phyloP scores from a whole-genome alignment of 2,329 filamentous ascomycete genomes.

The Pestalotiopsis sp. region DNA sequence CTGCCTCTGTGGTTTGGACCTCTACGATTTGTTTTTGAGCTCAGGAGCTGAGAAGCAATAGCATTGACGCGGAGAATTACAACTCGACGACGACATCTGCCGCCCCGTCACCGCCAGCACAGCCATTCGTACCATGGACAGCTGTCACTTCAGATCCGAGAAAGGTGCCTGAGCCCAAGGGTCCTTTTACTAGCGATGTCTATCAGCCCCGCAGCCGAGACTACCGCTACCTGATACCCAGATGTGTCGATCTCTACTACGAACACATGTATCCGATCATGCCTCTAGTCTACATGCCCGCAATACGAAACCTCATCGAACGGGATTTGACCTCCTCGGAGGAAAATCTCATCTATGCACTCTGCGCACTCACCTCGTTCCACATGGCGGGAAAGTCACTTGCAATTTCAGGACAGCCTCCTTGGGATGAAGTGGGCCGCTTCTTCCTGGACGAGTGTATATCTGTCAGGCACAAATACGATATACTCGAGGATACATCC shows the following conservation, averaged over 20 bases:
- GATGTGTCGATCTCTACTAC: constrained; percentile 64
- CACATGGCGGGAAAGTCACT: constrained; percentile 51
- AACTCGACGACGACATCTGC: constrained; percentile 16
- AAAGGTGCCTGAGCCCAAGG: constrained; percentile 36
- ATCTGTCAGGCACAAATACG: constrained; percentile 55
- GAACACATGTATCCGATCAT: constrained; percentile 66
- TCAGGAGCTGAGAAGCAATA: neutral
- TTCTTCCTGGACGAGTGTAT: constrained; percentile 62
- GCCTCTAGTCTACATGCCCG: constrained; percentile 62
- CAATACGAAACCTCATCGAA: constrained; percentile 51
- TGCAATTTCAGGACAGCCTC: constrained; percentile 37
- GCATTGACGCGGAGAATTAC: constrained; percentile 14
- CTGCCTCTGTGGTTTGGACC: neutral
- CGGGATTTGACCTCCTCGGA: constrained; percentile 40
- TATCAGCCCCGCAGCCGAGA: constrained; percentile 40
- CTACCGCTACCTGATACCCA: constrained; percentile 53
- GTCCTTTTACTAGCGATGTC: constrained; percentile 45
- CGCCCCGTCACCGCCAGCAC: constrained; percentile 25
- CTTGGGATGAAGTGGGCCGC: constrained; percentile 53
- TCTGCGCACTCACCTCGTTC: constrained; percentile 58
- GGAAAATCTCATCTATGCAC: constrained; percentile 54
- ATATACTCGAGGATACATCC: constrained; percentile 59
- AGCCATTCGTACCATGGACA: constrained; percentile 32
- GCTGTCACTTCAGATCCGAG: constrained; percentile 32
- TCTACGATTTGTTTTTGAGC: neutral